Evolutionary conservation across 1,139 yeast genomes (phyloP).

Genomic region (Nadsonia commutata): DNA sequence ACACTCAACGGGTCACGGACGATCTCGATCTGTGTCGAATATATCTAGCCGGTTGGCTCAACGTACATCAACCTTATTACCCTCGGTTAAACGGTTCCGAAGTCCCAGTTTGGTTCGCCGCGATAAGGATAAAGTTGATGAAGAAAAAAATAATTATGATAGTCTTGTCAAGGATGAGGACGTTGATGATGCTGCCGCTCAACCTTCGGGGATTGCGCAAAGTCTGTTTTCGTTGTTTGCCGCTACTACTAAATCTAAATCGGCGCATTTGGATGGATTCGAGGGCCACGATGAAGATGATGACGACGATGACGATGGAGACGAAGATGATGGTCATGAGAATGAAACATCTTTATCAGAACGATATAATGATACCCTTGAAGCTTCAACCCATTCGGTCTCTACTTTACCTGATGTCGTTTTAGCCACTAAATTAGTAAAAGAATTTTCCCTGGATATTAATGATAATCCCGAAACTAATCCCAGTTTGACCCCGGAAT

Average conservation of each 20-base stretch:
- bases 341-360: not conserved
- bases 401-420: not conserved
- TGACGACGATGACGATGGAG: not conserved
- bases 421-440: not conserved
- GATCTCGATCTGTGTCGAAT: no score
- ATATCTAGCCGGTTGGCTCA: no score
- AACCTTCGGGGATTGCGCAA: not conserved
- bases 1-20: no score
- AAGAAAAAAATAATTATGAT: no score
- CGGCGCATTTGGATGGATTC: not conserved
- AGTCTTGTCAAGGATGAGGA: not conserved
- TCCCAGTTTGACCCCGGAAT: not conserved
- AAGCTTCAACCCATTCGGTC: not conserved
- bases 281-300: not conserved
- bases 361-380: not conserved
- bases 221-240: not conserved
- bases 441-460: not conserved
- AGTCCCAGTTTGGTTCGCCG: no score
- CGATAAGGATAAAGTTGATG: no score
- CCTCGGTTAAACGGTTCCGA: no score
- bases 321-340: not conserved
- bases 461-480: not conserved
- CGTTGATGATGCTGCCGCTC: not conserved
- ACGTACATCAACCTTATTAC: no score
- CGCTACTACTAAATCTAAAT: not conserved